phyloP scores from a whole-genome alignment of 805 yeast genomes.

The Suhomyces emberorum region DNA sequence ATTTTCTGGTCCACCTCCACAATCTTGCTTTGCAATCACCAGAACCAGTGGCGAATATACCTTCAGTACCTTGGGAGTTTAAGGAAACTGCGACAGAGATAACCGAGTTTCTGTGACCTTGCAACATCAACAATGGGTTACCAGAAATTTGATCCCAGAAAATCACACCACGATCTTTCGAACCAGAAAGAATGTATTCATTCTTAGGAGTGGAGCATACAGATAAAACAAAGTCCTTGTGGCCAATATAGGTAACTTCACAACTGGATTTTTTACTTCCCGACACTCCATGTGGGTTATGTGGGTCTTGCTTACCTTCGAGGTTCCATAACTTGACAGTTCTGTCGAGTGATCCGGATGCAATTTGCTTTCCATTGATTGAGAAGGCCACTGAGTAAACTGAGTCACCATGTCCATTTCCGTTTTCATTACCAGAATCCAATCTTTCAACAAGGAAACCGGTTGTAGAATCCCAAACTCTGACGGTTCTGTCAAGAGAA shows the following conservation, averaged over 20 bases:
- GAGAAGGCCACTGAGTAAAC: constrained; percentile 94
- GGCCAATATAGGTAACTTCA: constrained; percentile 92
- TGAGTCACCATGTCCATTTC: constrained; percentile 94
- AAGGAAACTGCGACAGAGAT: constrained; percentile 91
- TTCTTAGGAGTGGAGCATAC: constrained; percentile 94
- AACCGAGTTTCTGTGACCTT: constrained; percentile 95
- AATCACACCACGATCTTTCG: constrained; percentile 94
- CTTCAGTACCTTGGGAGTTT: constrained; percentile 66
- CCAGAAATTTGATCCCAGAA: constrained; percentile 95
- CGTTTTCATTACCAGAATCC: constrained; percentile 82
- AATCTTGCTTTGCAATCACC: constrained; percentile 98
- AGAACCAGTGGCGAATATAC: constrained; percentile 93
- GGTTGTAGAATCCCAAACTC: constrained; percentile 94
- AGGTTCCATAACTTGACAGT: constrained; percentile 95
- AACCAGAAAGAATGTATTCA: constrained; percentile 87
- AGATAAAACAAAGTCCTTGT: constrained; percentile 90
- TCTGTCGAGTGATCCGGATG: constrained; percentile 92
- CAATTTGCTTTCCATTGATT: constrained; percentile 85
- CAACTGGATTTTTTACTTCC: constrained; percentile 51
- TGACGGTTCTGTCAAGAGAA: constrained; percentile 87
- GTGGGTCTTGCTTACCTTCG: constrained; percentile 47
- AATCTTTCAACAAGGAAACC: constrained; percentile 90
- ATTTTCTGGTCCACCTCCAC: constrained; percentile 76
- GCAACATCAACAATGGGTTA: constrained; percentile 90
- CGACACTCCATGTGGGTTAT: constrained; percentile 18